phyloP scores from a whole-genome alignment of 1,284 basidiomycete genomes.

The Puccinia sorghi region DNA sequence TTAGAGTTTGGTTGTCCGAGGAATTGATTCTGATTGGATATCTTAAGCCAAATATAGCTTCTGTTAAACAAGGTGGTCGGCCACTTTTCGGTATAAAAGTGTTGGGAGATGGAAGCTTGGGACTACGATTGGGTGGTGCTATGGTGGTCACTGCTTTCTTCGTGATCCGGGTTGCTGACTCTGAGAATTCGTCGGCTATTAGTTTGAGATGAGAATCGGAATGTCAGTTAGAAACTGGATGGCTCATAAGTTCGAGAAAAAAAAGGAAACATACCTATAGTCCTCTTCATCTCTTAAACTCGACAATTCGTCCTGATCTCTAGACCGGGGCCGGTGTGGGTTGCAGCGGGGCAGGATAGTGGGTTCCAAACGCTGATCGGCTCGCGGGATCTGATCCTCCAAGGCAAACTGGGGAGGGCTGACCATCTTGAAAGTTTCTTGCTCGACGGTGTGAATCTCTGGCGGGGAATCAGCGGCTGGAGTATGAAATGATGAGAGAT shows the following conservation, averaged over 20 bases:
- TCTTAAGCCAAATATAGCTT: too few species aligned
- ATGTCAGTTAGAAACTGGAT: not conserved
- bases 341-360: not conserved
- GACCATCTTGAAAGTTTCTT: slow-evolving; percentile 12
- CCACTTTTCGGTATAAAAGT: too few species aligned
- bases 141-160: slow-evolving; percentile 8
- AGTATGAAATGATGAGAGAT: not conserved
- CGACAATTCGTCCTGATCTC: not conserved
- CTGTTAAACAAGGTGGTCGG: too few species aligned
- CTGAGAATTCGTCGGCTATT: slow-evolving; percentile 21
- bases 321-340: not conserved
- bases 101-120: not conserved
- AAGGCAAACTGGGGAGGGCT: not conserved
- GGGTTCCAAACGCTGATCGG: slow-evolving; percentile 14
- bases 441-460: slow-evolving; percentile 12
- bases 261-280: slow-evolving; percentile 21
- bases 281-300: slow-evolving; percentile 32
- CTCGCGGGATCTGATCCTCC: slow-evolving; percentile 5
- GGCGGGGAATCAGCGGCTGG: not conserved
- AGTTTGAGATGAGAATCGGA: not conserved
- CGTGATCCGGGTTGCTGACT: slow-evolving; percentile 35
- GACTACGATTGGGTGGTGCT: not conserved
- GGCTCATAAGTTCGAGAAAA: not conserved
- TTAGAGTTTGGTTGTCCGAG: too few species aligned
- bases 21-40: too few species aligned